These are phyloP conservation scores for Penicillium sp. DNA, from an alignment of 2,329 filamentous ascomycete species.

Conservation along the genomic window DNA sequence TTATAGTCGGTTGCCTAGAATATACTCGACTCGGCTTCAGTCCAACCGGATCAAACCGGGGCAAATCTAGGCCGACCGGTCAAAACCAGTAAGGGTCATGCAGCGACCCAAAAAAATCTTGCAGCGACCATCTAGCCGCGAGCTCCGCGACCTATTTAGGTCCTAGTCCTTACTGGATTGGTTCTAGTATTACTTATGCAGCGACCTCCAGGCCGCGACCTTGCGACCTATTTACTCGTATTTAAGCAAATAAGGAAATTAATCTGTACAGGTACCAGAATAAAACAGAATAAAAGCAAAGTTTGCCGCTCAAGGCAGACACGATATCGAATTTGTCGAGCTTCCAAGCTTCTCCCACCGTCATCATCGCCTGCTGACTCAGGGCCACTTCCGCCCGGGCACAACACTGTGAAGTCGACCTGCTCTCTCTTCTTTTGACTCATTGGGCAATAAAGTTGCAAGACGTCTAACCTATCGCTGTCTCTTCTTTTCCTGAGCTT, in stretches of 20 bases:
- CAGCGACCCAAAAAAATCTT: too few relatives aligned
- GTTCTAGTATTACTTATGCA: too few relatives aligned
- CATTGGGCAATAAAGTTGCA: neutral
- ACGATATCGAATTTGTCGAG: neutral
- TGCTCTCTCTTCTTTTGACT: neutral
- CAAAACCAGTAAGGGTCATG: too few relatives aligned
- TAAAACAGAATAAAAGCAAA: neutral
- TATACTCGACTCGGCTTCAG: too few relatives aligned
- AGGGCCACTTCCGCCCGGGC: slow-evolving; percentile 13
- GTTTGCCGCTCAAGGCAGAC: slow-evolving; percentile 10
- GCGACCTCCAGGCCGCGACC: too few relatives aligned
- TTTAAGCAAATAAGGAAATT: neutral
- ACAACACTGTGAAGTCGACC: neutral
- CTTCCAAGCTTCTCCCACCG: slow-evolving; percentile 7
- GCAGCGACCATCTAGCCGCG: too few relatives aligned
- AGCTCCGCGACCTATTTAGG: too few relatives aligned
- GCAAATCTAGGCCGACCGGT: too few relatives aligned
- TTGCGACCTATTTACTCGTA: too few relatives aligned
- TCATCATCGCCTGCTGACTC: slow-evolving; percentile 23
- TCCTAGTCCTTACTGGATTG: too few relatives aligned
- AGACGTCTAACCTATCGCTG: neutral
- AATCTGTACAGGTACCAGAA: neutral
- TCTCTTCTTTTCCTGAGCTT: neutral
- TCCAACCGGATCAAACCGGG: too few relatives aligned
- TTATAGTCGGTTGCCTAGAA: too few relatives aligned